A percentile compares a stretch with the other conserved stretches of the same genome.
Evolutionary conservation across 2,329 filamentous ascomycete species (phyloP).

Genomic region (Nigrospora osmanthi): DNA sequence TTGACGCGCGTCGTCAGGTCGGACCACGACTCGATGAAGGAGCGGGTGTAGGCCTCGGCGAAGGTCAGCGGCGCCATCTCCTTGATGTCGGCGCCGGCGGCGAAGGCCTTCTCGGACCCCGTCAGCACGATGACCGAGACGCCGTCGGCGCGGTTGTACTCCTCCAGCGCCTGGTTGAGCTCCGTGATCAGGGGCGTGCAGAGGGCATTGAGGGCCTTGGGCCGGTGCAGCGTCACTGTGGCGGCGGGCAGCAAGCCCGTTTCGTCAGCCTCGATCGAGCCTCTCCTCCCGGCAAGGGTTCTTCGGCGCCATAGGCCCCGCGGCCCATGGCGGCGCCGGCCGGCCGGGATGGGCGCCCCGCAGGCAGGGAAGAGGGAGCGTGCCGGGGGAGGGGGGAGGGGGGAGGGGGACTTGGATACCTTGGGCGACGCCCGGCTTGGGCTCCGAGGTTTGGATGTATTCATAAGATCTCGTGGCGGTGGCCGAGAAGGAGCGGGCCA

Average conservation of each 20-base stretch:
- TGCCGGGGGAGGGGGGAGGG: no score
- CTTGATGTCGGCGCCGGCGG: constrained; percentile 96
- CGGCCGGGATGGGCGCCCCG: no score
- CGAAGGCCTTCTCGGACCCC: constrained; percentile 83
- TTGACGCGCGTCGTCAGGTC: constrained; percentile 75
- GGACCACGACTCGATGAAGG: constrained; percentile 96
- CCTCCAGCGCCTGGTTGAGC: constrained; percentile 69
- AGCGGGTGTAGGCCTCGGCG: constrained; percentile 73
- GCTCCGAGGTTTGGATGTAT: constrained; percentile 72
- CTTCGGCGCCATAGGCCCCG: background rate
- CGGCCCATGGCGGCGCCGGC: no score
- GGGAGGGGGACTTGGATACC: constrained; percentile 42
- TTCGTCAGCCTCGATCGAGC: no score
- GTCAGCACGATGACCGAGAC: constrained; percentile 79
- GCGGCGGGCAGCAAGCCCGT: background rate
- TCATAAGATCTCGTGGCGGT: constrained; percentile 53
- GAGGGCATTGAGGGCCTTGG: constrained; percentile 91
- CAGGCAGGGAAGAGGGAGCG: no score
- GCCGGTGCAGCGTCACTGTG: constrained; percentile 83
- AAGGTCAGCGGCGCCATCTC: constrained; percentile 96
- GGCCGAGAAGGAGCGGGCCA: constrained; percentile 45
- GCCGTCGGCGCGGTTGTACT: constrained; percentile 61
- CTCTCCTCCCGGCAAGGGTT: no score
- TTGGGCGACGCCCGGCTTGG: constrained; percentile 82
- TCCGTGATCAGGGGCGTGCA: constrained; percentile 85